A percentile compares a stretch with the other conserved stretches of the same genome.
phyloP scores from a whole-genome alignment of 2,329 filamentous ascomycete genomes.

The Pseudodiploospora longispora region DNA sequence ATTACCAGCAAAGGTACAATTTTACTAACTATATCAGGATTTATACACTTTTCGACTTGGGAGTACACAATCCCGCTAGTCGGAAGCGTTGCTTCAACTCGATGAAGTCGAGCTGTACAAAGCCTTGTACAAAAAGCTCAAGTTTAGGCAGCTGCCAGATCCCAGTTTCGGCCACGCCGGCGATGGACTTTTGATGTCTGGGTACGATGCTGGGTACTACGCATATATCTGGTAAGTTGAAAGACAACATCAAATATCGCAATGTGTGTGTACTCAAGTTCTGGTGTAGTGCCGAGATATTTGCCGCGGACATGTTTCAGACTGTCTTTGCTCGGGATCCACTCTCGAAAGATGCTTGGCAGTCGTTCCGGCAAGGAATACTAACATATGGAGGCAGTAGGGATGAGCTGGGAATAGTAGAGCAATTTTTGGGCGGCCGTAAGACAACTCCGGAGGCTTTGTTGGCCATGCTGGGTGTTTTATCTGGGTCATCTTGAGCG shows the following conservation, averaged over 20 bases:
- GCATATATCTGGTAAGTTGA: conserved; percentile 17
- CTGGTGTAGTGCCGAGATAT: conserved; percentile 5
- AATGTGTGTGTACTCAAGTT: background rate
- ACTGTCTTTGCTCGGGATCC: background rate
- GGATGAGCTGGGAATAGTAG: too few species aligned
- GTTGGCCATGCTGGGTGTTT: too few species aligned
- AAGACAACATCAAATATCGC: background rate
- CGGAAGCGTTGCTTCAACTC: conserved; percentile 3
- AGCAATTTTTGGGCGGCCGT: too few species aligned
- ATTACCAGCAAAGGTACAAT: too few species aligned
- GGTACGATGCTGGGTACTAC: conserved; percentile 20
- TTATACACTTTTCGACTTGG: conserved; percentile 12
- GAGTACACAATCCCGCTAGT: conserved; percentile 13
- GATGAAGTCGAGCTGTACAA: conserved; percentile 2
- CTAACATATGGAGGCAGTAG: background rate
- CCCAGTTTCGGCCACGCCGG: conserved; percentile 9
- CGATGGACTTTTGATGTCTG: conserved; percentile 15
- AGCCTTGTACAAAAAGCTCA: background rate
- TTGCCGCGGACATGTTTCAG: background rate
- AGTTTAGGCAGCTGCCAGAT: background rate
- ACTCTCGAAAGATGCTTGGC: background rate
- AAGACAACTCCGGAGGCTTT: too few species aligned
- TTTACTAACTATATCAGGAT: too few species aligned
- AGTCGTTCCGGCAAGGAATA: background rate
- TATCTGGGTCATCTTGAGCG: too few species aligned